Base-by-base conservation (phyloP, 129 eudicot species). In the Artemisia argyi region DNA sequence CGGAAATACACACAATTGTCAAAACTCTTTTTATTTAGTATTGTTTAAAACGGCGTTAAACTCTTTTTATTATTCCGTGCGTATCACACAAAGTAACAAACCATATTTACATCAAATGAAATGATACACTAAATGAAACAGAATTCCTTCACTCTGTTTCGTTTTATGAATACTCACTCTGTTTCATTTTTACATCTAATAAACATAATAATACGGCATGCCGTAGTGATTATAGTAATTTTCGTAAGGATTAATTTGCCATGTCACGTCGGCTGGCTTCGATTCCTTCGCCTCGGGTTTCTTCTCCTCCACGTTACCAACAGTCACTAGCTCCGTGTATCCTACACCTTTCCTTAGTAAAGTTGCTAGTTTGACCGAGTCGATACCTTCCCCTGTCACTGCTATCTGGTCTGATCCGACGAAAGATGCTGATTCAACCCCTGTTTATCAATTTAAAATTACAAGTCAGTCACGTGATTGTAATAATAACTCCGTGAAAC, bases 401-500 rank as follows among this genome's bases (percentile, higher is more conserved):
- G 50, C 81, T 32, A 81, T 76, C 65, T 81, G 85, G 47, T 66
- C 71, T 7, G 69, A 47, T 1, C 82, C 85, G 0, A 59, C 30
- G 1, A 81, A 65, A 8, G 78, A 24, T 0, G 81, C 82, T 2
- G 85, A 76, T 18, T 81, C 85, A 5, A 76, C 85, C 3, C 85
- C 82, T 81, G 67, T 32, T 47, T 1, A 56, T 63, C 28, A 32
- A 3, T 26, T n/a, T 0, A 10, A 39, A 39, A 39, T 39, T 39
- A 6, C 10, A 39, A 7, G 46, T 39, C 46, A 39, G 2, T 39
- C 7, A 7, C 10, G 7, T 28, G 32, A 3, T 0, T 28, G 0
- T 3, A 28, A 28, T 26, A 26, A 26, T 2, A 28, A 28, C 32
- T n/a, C 1, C 26, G n/a, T n/a, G n/a, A n/a, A n/a, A n/a, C n/a